phyloP scores from a whole-genome alignment of 2,329 filamentous ascomycete genomes.

The Alternaria panax region DNA sequence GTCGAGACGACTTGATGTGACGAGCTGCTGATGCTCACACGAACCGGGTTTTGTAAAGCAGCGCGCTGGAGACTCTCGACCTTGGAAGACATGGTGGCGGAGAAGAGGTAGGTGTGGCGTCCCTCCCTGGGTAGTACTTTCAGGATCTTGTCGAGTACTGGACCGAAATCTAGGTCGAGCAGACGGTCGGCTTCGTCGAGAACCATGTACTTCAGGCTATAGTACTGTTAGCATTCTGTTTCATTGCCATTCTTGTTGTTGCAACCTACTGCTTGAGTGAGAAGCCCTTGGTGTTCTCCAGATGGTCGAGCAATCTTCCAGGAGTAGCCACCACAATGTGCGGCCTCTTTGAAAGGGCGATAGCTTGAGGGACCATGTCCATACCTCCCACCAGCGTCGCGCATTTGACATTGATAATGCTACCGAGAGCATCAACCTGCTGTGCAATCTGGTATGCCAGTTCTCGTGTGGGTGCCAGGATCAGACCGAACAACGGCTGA shows the following conservation, averaged over 20 bases:
- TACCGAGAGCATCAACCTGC: constrained; percentile 85
- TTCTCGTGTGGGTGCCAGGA: constrained; percentile 92
- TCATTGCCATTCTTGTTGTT: not conserved
- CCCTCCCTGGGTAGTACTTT: constrained; percentile 74
- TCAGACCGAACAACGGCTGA: constrained; percentile 83
- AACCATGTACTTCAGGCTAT: constrained; percentile 83
- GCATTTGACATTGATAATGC: constrained; percentile 85
- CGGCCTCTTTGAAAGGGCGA: constrained; percentile 93
- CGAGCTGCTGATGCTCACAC: constrained; percentile 80
- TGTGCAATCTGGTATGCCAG: constrained; percentile 90
- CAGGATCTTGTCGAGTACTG: constrained; percentile 89
- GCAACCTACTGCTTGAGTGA: constrained; percentile 51
- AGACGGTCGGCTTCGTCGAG: constrained; percentile 95
- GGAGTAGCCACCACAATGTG: constrained; percentile 94
- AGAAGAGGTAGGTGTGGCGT: constrained; percentile 80
- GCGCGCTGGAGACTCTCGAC: constrained; percentile 92
- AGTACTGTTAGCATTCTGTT: constrained; percentile 50
- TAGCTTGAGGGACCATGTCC: constrained; percentile 92
- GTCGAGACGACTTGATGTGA: constrained; percentile 94
- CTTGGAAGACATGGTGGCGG: constrained; percentile 91
- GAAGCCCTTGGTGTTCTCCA: constrained; percentile 97
- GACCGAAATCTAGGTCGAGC: constrained; percentile 92
- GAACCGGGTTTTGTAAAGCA: constrained; percentile 81
- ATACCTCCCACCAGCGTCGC: constrained; percentile 90
- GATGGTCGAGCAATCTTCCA: constrained; percentile 52